Conservation (phyloP, 2,329 filamentous ascomycete genomes). For the Simplicillium sp. region DNA sequence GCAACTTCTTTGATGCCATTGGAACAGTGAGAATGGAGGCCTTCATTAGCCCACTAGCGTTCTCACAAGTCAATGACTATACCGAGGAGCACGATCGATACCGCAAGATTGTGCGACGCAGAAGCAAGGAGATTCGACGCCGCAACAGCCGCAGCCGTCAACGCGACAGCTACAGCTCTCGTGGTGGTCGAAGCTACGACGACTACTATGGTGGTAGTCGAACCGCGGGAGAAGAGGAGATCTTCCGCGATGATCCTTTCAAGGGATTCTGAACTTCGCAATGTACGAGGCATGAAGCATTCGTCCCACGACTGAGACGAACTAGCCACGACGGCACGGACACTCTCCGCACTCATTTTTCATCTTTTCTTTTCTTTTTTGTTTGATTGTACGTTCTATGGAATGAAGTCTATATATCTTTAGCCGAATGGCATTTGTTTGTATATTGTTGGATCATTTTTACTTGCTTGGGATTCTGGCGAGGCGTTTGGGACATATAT, state of each 20-base stretch:
- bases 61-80: constrained; percentile 35
- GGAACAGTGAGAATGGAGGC: constrained; percentile 96
- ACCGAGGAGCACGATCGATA: constrained; percentile 42
- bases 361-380: constrained; percentile 2
- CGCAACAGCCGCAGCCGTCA: constrained; percentile 43
- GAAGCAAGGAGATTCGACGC: constrained; percentile 46
- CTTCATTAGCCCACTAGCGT: constrained; percentile 64
- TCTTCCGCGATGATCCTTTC: constrained; percentile 51
- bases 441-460: constrained; percentile 2
- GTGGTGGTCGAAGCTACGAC: constrained; percentile 34
- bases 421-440: constrained; percentile 6
- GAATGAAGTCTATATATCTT: constrained; percentile 3
- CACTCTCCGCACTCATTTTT: constrained; percentile 8
- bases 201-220: constrained; percentile 38
- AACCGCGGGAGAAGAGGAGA: constrained; percentile 44
- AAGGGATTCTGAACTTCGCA: constrained; percentile 39
- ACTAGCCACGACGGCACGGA: background rate
- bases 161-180: constrained; percentile 40
- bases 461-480: constrained; percentile 1
- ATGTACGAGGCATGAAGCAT: no score
- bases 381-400: background rate
- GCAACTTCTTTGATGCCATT: constrained; percentile 75
- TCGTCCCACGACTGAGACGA: no score
- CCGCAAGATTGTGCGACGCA: constrained; percentile 34
- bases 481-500: constrained; percentile 2